A percentile compares a stretch with the other conserved stretches of the same genome.
phyloP scores from a whole-genome alignment of 2,329 filamentous ascomycete species.

The Rhinocladiella similis region DNA sequence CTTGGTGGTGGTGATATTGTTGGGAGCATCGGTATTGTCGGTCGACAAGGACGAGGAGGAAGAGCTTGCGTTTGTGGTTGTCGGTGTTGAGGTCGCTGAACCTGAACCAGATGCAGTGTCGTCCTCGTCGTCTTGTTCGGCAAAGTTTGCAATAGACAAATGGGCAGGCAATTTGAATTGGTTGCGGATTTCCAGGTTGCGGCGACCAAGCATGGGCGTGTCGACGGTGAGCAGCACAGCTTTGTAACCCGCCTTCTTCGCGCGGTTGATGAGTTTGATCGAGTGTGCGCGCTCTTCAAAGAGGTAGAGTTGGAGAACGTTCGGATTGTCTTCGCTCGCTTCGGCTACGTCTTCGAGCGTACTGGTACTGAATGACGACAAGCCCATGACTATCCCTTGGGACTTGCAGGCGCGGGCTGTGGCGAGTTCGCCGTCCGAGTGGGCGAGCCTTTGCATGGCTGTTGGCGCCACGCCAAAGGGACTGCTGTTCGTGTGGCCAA shows the following conservation, averaged over 20 bases:
- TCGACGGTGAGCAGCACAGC: conserved; percentile 56
- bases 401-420: conserved; percentile 46
- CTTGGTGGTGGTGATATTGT: too few species aligned
- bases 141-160: conserved; percentile 27
- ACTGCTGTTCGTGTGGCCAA: conserved; percentile 44
- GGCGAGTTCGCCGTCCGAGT: conserved; percentile 50
- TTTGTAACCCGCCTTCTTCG: conserved; percentile 48
- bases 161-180: conserved; percentile 27
- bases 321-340: conserved; percentile 35
- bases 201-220: conserved; percentile 50
- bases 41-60: conserved; percentile 7
- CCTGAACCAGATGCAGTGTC: too few species aligned
- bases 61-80: not conserved
- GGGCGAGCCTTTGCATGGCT: conserved; percentile 52
- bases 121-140: conserved; percentile 35
- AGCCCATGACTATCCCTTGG: conserved; percentile 43
- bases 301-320: conserved; percentile 53
- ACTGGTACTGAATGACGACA: conserved; percentile 44
- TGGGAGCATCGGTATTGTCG: conserved; percentile 3
- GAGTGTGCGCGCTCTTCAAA: conserved; percentile 47
- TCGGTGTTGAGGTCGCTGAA: conserved; percentile 25
- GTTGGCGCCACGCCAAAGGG: conserved; percentile 53
- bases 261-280: conserved; percentile 38
- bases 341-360: conserved; percentile 45
- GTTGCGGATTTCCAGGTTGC: conserved; percentile 29